Percentiles rank a stretch among this genome's conserved stretches.
phyloP scores from a whole-genome alignment of 2,329 filamentous ascomycete species.

The Clonostachys byssicola region DNA sequence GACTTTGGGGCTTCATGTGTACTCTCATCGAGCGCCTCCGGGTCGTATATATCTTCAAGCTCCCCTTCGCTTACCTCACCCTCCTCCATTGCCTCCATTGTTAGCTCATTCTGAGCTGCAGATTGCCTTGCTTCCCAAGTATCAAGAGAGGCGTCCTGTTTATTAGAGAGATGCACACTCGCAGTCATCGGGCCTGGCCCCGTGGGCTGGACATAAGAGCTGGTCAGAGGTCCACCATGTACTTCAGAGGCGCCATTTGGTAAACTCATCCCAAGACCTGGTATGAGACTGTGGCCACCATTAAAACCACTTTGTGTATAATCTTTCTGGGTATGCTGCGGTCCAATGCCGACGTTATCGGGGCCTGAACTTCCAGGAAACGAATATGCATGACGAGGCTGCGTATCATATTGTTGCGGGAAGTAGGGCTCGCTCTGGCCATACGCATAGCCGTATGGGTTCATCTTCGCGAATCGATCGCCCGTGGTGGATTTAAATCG shows the following conservation, averaged over 20 bases:
- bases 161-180: too few species aligned
- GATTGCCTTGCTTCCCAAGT: too few species aligned
- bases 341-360: too few species aligned
- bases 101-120: too few species aligned
- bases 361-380: too few species aligned
- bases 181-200: too few species aligned
- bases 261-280: constrained; percentile 23
- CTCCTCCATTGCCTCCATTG: constrained; percentile 1
- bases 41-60: constrained; percentile 52
- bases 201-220: too few species aligned
- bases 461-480: constrained; percentile 14
- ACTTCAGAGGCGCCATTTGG: constrained; percentile 10
- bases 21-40: constrained; percentile 8
- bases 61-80: constrained; percentile 68
- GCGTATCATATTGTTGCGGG: neutral
- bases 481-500: too few species aligned
- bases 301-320: neutral
- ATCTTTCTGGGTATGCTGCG: too few species aligned
- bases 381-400: neutral
- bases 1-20: neutral
- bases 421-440: constrained; percentile 11
- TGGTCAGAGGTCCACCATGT: too few species aligned
- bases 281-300: constrained; percentile 20
- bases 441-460: constrained; percentile 17
- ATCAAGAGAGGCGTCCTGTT: too few species aligned